Evolutionary conservation across 1,284 basidiomycete species (phyloP).

Genomic region (Ceratobasidium papillatum): DNA sequence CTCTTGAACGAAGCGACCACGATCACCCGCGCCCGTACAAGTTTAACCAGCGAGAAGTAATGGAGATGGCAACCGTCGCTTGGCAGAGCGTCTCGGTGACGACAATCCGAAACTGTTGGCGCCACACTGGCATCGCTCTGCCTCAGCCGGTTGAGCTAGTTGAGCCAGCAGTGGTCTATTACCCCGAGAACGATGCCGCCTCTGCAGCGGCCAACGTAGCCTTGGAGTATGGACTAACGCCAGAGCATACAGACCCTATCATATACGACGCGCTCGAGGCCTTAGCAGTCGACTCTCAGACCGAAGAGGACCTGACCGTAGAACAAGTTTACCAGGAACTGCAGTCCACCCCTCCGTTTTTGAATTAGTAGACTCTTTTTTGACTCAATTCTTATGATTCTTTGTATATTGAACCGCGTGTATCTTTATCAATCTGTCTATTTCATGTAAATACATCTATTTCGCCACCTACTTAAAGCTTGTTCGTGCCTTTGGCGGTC

Average conservation of each 20-base stretch:
- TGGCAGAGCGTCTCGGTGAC: constrained; percentile 21
- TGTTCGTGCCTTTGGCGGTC: neutral
- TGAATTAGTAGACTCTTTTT: neutral
- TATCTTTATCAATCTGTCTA: neutral
- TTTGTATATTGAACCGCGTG: neutral
- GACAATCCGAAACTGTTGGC: constrained; percentile 42
- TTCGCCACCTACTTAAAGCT: too few relatives aligned
- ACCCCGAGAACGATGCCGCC: neutral
- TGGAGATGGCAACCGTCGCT: constrained; percentile 16
- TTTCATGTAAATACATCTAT: neutral
- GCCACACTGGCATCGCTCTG: constrained; percentile 20
- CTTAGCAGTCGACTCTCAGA: neutral
- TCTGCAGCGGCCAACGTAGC: neutral
- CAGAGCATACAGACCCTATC: neutral
- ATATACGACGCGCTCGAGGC: neutral
- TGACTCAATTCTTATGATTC: neutral
- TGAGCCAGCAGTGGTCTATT: neutral
- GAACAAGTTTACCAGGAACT: neutral
- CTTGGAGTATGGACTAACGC: neutral
- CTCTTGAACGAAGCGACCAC: constrained; percentile 13
- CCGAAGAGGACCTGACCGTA: neutral
- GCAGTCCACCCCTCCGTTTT: neutral
- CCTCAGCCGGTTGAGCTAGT: neutral
- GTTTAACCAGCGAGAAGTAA: constrained; percentile 32
- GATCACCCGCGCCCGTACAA: constrained; percentile 34